Evolutionary conservation across 177 flowering plant species (phyloP).

Genomic region (Telopea speciosissima): DNA sequence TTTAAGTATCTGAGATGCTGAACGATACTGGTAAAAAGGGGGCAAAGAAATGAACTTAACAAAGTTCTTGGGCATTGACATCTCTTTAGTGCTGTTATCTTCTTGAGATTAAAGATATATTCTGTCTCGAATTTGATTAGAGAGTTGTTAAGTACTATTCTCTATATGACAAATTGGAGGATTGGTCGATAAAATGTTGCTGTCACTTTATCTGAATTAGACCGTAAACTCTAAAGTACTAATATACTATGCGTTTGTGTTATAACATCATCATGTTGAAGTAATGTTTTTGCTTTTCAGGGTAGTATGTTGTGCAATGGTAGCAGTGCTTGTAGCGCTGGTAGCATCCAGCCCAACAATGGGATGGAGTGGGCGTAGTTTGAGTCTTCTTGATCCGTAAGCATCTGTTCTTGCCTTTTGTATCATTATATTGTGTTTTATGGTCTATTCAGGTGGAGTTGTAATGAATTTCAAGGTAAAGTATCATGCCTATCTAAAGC

Average conservation of each 20-base stretch:
- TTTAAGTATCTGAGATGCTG: neutral
- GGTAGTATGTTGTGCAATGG: slow-evolving; percentile 65
- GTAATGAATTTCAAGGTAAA: neutral
- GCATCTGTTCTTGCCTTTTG: slow-evolving; percentile 16
- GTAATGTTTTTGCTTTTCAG: slow-evolving; percentile 35
- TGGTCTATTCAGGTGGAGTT: neutral
- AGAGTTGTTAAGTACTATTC: neutral
- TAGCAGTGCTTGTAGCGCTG: slow-evolving; percentile 75
- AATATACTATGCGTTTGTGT: neutral
- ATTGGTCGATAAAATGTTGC: neutral
- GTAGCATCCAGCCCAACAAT: slow-evolving; percentile 99
- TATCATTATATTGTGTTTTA: neutral
- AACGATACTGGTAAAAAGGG: neutral
- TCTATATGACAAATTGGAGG: neutral
- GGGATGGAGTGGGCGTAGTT: slow-evolving; percentile 99
- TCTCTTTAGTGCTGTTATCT: neutral
- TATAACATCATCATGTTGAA: no score
- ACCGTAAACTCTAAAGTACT: neutral
- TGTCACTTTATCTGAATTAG: neutral
- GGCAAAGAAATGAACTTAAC: neutral
- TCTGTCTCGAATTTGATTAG: slow-evolving; percentile 1
- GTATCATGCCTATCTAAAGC: neutral
- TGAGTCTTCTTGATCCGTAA: slow-evolving; percentile 99
- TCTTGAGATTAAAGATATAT: neutral
- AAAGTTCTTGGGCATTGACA: neutral